Conservation (phyloP, 2,329 filamentous ascomycete species). For the Alternaria rosae region DNA sequence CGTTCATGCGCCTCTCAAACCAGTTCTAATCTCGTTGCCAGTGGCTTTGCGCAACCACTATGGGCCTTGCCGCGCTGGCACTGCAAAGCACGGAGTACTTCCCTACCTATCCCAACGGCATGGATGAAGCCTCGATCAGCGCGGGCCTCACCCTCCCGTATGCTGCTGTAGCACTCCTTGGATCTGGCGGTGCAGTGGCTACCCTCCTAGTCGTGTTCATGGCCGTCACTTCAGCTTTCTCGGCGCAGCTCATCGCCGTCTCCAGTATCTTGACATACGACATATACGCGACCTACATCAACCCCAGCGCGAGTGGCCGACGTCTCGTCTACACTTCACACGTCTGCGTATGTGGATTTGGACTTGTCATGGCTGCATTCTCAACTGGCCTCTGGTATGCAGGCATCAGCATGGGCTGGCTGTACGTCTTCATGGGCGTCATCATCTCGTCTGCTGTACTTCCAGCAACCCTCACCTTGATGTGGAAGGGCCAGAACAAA, state of each 20-base stretch:
- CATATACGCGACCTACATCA: slow-evolving; percentile 83
- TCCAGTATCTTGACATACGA: slow-evolving; percentile 90
- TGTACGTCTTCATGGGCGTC: slow-evolving; percentile 89
- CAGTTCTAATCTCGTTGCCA: not conserved
- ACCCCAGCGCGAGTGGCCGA: slow-evolving; percentile 75
- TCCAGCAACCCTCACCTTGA: slow-evolving; percentile 78
- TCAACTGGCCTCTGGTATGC: slow-evolving; percentile 69
- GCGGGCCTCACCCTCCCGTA: slow-evolving; percentile 44
- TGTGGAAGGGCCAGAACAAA: slow-evolving; percentile 82
- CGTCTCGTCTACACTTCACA: slow-evolving; percentile 82
- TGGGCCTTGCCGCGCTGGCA: slow-evolving; percentile 56
- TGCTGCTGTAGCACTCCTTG: slow-evolving; percentile 41
- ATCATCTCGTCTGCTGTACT: slow-evolving; percentile 87
- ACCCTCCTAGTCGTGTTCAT: slow-evolving; percentile 56
- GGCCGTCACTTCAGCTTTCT: slow-evolving; percentile 56
- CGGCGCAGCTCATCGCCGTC: slow-evolving; percentile 65
- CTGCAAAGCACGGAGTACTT: slow-evolving; percentile 52
- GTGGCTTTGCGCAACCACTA: slow-evolving; percentile 56
- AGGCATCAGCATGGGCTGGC: slow-evolving; percentile 73
- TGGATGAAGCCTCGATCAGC: slow-evolving; percentile 34
- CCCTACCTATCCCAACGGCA: slow-evolving; percentile 52
- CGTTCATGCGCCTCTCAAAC: not conserved
- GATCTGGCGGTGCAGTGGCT: slow-evolving; percentile 41
- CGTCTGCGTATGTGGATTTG: slow-evolving; percentile 74
- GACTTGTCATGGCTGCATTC: slow-evolving; percentile 79